Evolutionary conservation across 2,329 filamentous ascomycete genomes (phyloP), one percentile per base, ranked within the genome.

Genomic region (Scedosporium apiospermum): DNA sequence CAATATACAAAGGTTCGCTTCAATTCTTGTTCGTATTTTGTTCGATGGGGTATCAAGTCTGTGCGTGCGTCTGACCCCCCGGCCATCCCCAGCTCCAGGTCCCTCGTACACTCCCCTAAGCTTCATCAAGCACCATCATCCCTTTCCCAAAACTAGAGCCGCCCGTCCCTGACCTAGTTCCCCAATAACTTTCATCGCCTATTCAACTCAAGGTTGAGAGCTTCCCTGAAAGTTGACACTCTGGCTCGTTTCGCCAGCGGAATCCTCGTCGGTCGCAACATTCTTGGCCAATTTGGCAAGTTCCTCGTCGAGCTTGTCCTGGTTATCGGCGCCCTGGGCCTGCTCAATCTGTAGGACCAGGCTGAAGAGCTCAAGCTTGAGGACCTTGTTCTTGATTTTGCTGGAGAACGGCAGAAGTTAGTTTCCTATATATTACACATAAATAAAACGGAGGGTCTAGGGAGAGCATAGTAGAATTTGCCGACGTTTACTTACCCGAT

Each of bases 331-430:
- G 60, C 78, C 75, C 69, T 83, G 77, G 0, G 82, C 82, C 64
- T 76, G 73, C 69, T 83, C 71, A 61, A 83, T 80, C 71, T 81
- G 72, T 49, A 84, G 74, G 16, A 63, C 49, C 63, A 83, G 68
- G 2, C 81, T 77, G 68, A 82, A 77, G 16, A 83, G 77, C 72
- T 79, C 75, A 58, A 85, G 72, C 75, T 85, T 85, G 61, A 84
- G 71, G 26, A 85, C 80, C 75, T 84, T 84, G 75, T 84, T 85
- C 77, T 84, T 83, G 68, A 78, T 84, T 74, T 84, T 84, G 67
- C 82, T 63, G 49, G n/a, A 10, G 49, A 26, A 12, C 10, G 21
- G 42, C 62, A 18, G 41, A n/a, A 6, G 41, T 26, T 16, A 61
- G 58, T 18, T 38, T 16, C 10, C 6, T 38, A 41, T 16, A 34